Percentiles rank a stretch among this genome's conserved stretches.
Conservation (phyloP, 139 green algal genomes). For the Chlamydomonas applanata region DNA sequence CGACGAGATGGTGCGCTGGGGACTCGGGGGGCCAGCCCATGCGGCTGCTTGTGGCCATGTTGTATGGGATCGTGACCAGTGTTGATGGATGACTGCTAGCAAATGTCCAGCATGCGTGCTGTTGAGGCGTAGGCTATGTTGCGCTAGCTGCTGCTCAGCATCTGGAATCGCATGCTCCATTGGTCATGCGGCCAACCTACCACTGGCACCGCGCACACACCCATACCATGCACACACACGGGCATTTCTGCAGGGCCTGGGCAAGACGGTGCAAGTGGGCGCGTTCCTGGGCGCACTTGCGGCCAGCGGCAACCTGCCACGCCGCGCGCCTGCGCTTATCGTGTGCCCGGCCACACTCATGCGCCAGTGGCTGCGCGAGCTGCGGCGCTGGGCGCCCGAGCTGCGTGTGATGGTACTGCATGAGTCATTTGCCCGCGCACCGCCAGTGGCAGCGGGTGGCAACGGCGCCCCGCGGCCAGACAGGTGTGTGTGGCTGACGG, state of each 20-base stretch:
- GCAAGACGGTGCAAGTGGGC: conserved; percentile 82
- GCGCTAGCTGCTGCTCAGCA: too few relatives aligned
- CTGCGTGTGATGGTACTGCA: conserved; percentile 86
- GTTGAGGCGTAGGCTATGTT: too few relatives aligned
- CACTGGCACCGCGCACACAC: too few relatives aligned
- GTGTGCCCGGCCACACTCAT: conserved; percentile 94
- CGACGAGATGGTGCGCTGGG: conserved; percentile 53
- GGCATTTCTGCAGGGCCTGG: conserved; percentile 70
- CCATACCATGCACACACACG: too few relatives aligned
- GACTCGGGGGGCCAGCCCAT: too few relatives aligned
- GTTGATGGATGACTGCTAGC: too few relatives aligned
- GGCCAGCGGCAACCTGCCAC: conserved; percentile 62
- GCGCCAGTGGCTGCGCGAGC: conserved; percentile 92
- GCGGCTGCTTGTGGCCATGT: too few relatives aligned
- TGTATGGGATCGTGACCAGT: too few relatives aligned
- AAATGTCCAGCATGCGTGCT: too few relatives aligned
- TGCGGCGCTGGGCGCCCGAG: conserved; percentile 52
- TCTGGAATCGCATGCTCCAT: too few relatives aligned
- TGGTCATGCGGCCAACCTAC: too few relatives aligned
- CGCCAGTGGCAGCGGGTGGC: conserved; percentile 9
- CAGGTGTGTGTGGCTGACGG: conserved; percentile 16
- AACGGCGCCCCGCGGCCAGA: conserved; percentile 3
- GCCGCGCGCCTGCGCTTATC: conserved; percentile 66
- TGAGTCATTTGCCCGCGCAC: conserved; percentile 34
- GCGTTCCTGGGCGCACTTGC: conserved; percentile 84